Base-by-base conservation (phyloP, 257 asterid species). In the Fraxinus cuspidata region DNA sequence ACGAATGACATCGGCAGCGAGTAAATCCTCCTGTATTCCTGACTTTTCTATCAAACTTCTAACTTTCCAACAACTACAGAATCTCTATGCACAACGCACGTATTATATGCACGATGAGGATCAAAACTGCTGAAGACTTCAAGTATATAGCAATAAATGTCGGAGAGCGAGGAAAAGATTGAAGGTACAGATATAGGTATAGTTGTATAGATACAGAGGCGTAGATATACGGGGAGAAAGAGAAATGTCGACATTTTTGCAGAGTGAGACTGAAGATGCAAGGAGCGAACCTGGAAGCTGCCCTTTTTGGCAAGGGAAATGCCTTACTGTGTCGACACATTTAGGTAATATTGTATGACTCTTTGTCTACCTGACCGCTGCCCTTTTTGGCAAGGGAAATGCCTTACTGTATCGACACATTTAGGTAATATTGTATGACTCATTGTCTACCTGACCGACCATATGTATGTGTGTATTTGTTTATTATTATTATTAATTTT, bases 1-100 rank as follows among this genome's bases (percentile, higher is more conserved):
- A 84, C 6, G 82, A 83, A 81, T 60, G 89, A 84, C 90, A 88
- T 88, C 81, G 76, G 44, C 18, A 9, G 1, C 7, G 25, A 40
- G 18, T 31, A 4, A 53, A 32, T 1, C 56, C 5, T 35, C 5
- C 19, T 0, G 37, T 19, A 31, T 53, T 29, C 38, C 34, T 56
- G 11, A 19, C 23, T 12, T n/a, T 21, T n/a, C 15, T 8, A 32
- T n/a, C 7, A 7, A 34, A 31, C 12, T 66, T 25, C 63, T 10
- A 25, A 10, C 67, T 29, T 18, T 16, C 21, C 58, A 72, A 15
- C 29, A 76, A 76, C 15, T 0, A 42, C 42, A n/a, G 65, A 27
- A 42, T 32, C 21, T 19, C 1, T 8, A 10, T 40, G 12, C n/a
- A 49, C 23, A 67, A 10, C 32, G 29, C 34, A 16, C n/a, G 69